These are phyloP conservation scores for Tulasnella sp. DNA, from an alignment of 768 basidiomycete species.

Conservation along the genomic window DNA sequence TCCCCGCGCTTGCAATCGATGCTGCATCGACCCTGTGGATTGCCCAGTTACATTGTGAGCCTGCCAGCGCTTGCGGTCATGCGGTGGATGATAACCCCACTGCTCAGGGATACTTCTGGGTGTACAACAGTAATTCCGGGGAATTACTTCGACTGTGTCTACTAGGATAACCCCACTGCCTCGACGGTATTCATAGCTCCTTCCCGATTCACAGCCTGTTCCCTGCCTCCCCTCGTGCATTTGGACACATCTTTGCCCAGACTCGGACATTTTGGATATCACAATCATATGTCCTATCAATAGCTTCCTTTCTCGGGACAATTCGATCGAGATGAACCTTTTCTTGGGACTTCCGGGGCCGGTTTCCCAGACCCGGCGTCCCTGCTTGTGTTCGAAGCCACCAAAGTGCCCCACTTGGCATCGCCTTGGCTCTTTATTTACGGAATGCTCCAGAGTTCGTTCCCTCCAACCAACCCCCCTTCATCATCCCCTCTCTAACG, in stretches of 20 bases:
- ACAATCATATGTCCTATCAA: neutral
- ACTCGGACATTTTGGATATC: neutral
- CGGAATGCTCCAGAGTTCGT: neutral
- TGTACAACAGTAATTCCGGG: constrained; percentile 13
- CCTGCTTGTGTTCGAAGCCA: neutral
- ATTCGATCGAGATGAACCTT: neutral
- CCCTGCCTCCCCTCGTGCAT: neutral
- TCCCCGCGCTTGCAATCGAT: constrained; percentile 9
- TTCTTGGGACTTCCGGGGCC: neutral
- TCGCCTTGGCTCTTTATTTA: neutral
- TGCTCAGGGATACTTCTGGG: constrained; percentile 6
- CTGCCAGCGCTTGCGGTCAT: neutral
- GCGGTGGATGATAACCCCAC: neutral
- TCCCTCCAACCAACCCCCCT: neutral
- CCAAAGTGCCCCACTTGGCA: neutral
- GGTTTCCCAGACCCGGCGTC: neutral
- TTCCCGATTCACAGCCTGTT: neutral
- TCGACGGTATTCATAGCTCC: neutral
- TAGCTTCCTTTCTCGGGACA: neutral
- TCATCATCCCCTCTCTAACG: neutral
- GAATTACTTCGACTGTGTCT: constrained; percentile 15
- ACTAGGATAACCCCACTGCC: neutral
- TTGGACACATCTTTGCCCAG: neutral
- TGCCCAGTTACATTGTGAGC: constrained; percentile 10
- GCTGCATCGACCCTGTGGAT: constrained; percentile 16